A percentile compares a stretch with the other conserved stretches of the same genome.
These are phyloP conservation scores for Ogataea hybrid DNA, from an alignment of 1,139 yeast species.

Conservation along the genomic window DNA sequence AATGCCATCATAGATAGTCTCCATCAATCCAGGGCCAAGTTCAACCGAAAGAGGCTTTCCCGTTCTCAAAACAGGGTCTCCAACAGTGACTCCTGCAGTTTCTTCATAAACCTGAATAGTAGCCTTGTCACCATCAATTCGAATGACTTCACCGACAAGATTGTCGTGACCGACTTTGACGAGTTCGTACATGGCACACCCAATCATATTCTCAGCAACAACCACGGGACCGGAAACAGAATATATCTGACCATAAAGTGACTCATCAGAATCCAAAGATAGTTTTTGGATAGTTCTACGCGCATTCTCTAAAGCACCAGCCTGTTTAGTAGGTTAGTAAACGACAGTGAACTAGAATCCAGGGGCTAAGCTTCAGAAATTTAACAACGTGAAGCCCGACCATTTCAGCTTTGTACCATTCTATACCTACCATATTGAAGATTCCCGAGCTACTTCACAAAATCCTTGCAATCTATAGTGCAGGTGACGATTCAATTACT, in stretches of 20 bases:
- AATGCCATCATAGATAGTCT: constrained; percentile 98
- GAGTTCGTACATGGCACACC: constrained; percentile 98
- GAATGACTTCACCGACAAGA: constrained; percentile 96
- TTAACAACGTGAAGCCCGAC: no score
- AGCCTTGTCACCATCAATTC: constrained; percentile 95
- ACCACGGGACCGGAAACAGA: constrained; percentile 98
- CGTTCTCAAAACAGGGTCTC: constrained; percentile 97
- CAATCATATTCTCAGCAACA: constrained; percentile 97
- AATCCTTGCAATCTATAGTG: not conserved
- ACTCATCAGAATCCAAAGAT: constrained; percentile 71
- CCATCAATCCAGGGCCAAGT: constrained; percentile 99
- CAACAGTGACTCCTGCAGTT: constrained; percentile 98
- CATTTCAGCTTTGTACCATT: not conserved
- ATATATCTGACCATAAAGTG: constrained; percentile 82
- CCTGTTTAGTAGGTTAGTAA: constrained; percentile 41
- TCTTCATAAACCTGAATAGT: constrained; percentile 99
- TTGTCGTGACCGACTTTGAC: constrained; percentile 96
- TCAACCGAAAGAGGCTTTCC: constrained; percentile 98
- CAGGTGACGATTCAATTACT: not conserved
- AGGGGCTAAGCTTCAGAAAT: no score
- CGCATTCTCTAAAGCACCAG: constrained; percentile 97
- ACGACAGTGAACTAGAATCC: no score
- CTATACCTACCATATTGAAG: constrained; percentile 3
- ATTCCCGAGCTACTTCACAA: not conserved
- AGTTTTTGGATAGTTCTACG: constrained; percentile 90